These are phyloP conservation scores for Pestalotiopsis sp. DNA, from an alignment of 2,329 filamentous ascomycete species.

Conservation along the genomic window DNA sequence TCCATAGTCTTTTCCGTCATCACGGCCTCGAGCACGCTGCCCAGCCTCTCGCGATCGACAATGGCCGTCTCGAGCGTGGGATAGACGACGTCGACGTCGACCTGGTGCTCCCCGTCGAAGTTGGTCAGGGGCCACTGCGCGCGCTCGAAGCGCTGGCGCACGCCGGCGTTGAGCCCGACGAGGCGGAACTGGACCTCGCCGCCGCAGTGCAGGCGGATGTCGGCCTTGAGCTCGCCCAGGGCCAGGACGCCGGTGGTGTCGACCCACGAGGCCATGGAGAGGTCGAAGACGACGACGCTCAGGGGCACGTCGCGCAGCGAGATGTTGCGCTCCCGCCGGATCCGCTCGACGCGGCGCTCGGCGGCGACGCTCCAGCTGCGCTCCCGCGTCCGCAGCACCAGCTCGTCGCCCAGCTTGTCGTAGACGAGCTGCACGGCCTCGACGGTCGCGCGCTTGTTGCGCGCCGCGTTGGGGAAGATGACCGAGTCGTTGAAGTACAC, in stretches of 20 bases:
- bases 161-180: slow-evolving; percentile 22
- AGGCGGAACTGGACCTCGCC: slow-evolving; percentile 26
- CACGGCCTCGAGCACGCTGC: slow-evolving; percentile 27
- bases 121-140: slow-evolving; percentile 27
- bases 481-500: slow-evolving; percentile 58
- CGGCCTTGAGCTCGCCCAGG: slow-evolving; percentile 31
- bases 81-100: slow-evolving; percentile 28
- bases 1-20: slow-evolving; percentile 24
- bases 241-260: slow-evolving; percentile 31
- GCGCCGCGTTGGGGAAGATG: slow-evolving; percentile 62
- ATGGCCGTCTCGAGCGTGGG: slow-evolving; percentile 27
- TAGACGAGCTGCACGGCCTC: slow-evolving; percentile 32
- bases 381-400: slow-evolving; percentile 16
- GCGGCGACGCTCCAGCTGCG: slow-evolving; percentile 32
- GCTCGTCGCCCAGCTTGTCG: slow-evolving; percentile 21
- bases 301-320: slow-evolving; percentile 25
- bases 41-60: slow-evolving; percentile 23
- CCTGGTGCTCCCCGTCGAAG: slow-evolving; percentile 19
- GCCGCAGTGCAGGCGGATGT: slow-evolving; percentile 27
- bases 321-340: slow-evolving; percentile 23
- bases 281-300: slow-evolving; percentile 29
- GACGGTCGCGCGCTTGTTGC: slow-evolving; percentile 28
- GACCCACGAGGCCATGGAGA: slow-evolving; percentile 28
- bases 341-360: slow-evolving; percentile 25
- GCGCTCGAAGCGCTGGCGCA: slow-evolving; percentile 25